Percentiles rank a stretch among this genome's conserved stretches.
Evolutionary conservation across 371 early-diverging fungal genomes (phyloP).

Genomic region (Syncephalastrum contaminatum): DNA sequence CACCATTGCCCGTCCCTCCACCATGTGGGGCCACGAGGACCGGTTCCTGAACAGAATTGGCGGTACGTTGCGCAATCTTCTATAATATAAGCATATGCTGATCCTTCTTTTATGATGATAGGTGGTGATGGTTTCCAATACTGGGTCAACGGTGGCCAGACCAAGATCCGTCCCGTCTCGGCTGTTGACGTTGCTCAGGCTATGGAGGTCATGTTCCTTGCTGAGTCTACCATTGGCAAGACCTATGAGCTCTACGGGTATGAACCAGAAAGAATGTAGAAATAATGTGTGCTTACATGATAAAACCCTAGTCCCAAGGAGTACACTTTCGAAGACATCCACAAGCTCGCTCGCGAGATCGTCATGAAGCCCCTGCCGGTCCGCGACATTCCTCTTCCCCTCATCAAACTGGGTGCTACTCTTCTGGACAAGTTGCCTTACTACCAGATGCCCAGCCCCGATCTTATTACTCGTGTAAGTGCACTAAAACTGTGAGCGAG

Average conservation of each 20-base stretch:
- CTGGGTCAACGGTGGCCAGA: constrained; percentile 71
- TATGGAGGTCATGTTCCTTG: constrained; percentile 71
- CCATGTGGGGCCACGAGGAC: constrained; percentile 93
- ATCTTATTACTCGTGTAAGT: constrained; percentile 52
- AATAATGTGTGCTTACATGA: not conserved
- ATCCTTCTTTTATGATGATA: constrained; percentile 9
- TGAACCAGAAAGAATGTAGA: not conserved
- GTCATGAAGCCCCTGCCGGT: constrained; percentile 64
- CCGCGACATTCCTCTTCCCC: constrained; percentile 64
- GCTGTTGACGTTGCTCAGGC: constrained; percentile 89
- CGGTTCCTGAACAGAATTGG: constrained; percentile 91
- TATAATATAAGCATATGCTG: not conserved
- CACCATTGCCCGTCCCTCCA: constrained; percentile 90
- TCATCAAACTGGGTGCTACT: constrained; percentile 57
- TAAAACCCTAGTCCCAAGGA: constrained; percentile 52
- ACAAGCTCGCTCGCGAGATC: constrained; percentile 77
- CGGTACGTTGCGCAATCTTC: constrained; percentile 43
- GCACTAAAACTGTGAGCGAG: not conserved
- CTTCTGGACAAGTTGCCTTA: constrained; percentile 47
- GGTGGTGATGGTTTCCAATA: constrained; percentile 59
- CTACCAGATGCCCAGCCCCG: constrained; percentile 50
- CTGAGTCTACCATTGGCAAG: constrained; percentile 77
- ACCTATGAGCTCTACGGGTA: constrained; percentile 90
- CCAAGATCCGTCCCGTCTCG: constrained; percentile 82
- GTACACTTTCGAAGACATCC: constrained; percentile 69